A percentile compares a stretch with the other conserved stretches of the same genome.
Conservation (phyloP, 768 basidiomycete genomes). For the Coprinopsis sp. region DNA sequence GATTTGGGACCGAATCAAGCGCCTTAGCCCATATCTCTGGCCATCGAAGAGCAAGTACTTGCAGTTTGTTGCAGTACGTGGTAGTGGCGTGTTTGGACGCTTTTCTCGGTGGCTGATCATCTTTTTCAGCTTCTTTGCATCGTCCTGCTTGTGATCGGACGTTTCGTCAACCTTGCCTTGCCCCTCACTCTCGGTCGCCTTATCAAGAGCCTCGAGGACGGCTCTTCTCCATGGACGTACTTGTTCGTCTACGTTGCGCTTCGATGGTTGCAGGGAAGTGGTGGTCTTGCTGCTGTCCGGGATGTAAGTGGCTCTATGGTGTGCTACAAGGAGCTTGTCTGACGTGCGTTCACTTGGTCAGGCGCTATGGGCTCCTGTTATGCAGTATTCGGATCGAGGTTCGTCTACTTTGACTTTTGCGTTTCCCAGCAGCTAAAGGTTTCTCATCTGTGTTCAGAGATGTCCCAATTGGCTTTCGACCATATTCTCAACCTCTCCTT, state of each 20-base stretch:
- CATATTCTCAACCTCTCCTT: slow-evolving; percentile 86
- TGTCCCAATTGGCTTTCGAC: slow-evolving; percentile 82
- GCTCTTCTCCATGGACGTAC: slow-evolving; percentile 60
- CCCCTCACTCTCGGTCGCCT: slow-evolving; percentile 68
- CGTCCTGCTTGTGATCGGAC: slow-evolving; percentile 63
- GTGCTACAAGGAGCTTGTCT: not conserved
- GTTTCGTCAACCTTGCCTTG: slow-evolving; percentile 68
- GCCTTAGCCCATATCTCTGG: slow-evolving; percentile 80
- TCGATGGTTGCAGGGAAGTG: slow-evolving; percentile 71
- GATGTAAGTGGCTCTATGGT: slow-evolving; percentile 33
- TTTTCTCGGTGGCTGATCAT: slow-evolving; percentile 4
- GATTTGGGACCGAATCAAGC: slow-evolving; percentile 57
- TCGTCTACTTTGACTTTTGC: slow-evolving; percentile 12
- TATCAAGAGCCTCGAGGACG: slow-evolving; percentile 52
- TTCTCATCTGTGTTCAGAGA: slow-evolving; percentile 42
- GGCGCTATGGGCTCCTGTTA: slow-evolving; percentile 82
- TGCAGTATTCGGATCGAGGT: slow-evolving; percentile 82
- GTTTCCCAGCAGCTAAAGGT: not conserved
- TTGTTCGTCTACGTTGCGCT: slow-evolving; percentile 65
- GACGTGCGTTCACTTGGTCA: slow-evolving; percentile 18
- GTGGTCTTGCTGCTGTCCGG: slow-evolving; percentile 67
- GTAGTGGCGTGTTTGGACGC: slow-evolving; percentile 1
- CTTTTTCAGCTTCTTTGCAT: slow-evolving; percentile 56
- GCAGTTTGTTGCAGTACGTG: slow-evolving; percentile 63
- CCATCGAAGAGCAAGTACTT: slow-evolving; percentile 61